Base-by-base conservation (phyloP, 352 stramenopile genomes). In the Pythium phragmitis region DNA sequence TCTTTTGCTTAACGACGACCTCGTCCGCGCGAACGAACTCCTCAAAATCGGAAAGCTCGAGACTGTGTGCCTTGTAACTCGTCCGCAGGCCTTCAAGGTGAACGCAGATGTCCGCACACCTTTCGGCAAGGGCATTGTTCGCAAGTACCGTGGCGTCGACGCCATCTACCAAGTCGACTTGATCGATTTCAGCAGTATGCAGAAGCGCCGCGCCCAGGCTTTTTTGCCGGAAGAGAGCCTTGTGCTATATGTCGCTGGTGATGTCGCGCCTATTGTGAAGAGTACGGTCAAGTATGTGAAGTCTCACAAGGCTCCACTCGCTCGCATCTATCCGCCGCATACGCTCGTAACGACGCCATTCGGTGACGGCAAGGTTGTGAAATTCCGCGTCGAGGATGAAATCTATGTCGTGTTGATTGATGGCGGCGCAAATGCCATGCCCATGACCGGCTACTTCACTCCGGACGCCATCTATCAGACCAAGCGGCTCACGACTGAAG, bases 131-230 rank as follows among this genome's bases (percentile, higher is more conserved):
- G 84, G 69, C 19, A 91, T 93, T 16, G 66, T 93, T 36, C 79
- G 80, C 47, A 87, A 83, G 49, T 93, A 88, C 56, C 79, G 85
- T 17, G 72, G 73, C 1, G 65, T 84, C 9, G 84, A 92, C 59
- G 86, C 79, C n/a, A 91, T 95, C 26, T 95, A 95, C 69, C 60
- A 76, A n/a, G 75, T 95, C 2, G 82, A 95, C 55, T 70, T 95
- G 28, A 73, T 82, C 14, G 82, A 91, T 55, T 93, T 80, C 79
- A 74, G 54, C 43, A n/a, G 63, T 34, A 57, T 62, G 19, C 60
- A 63, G 7, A 77, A 80, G 55, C 80, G 81, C 46, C 80, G 80
- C 12, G 72, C 76, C 21, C 72, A 78, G 39, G 80, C 73, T 2
- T 92, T 76, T 41, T 79, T 91, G 2, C 56, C 79, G 0, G 77